These are phyloP conservation scores for Ministeria vibrans DNA, from an alignment of 78 protist species.

Conservation along the genomic window DNA sequence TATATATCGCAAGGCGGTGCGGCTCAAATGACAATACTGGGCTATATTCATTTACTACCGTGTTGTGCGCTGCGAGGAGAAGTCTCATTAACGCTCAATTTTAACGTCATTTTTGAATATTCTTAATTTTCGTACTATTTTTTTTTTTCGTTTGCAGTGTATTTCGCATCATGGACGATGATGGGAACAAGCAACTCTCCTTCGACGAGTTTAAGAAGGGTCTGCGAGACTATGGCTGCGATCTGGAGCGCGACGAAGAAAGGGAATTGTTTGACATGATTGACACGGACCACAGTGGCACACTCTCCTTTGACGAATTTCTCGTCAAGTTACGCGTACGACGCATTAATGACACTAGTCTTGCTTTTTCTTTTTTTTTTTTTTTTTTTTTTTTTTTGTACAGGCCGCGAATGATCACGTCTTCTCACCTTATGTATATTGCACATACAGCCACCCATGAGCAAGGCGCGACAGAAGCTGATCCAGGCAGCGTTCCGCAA, in stretches of 20 bases:
- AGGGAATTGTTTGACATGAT: not conserved
- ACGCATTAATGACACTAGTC: not conserved
- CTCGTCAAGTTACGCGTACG: not conserved
- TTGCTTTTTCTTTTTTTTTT: too few species aligned
- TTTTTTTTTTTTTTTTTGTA: too few species aligned
- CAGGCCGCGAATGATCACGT: too few species aligned
- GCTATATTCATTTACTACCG: not conserved
- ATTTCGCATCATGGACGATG: not conserved
- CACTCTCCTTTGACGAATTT: not conserved
- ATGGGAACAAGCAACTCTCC: not conserved
- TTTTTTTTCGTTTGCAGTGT: not conserved
- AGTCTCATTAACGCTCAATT: too few species aligned
- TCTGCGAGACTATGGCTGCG: not conserved
- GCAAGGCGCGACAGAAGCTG: not conserved
- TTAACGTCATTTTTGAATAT: too few species aligned
- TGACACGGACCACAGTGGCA: slow-evolving; percentile 3
- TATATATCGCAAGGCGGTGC: too few species aligned
- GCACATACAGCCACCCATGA: slow-evolving; percentile 6
- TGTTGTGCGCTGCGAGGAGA: too few species aligned
- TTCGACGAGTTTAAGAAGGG: slow-evolving; percentile 1
- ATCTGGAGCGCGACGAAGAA: not conserved
- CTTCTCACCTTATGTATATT: too few species aligned
- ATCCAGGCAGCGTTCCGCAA: not conserved
- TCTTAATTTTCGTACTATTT: too few species aligned
- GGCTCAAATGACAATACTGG: not conserved